Base-by-base conservation (phyloP, 345 rosid genomes). In the Salix purpurea region DNA sequence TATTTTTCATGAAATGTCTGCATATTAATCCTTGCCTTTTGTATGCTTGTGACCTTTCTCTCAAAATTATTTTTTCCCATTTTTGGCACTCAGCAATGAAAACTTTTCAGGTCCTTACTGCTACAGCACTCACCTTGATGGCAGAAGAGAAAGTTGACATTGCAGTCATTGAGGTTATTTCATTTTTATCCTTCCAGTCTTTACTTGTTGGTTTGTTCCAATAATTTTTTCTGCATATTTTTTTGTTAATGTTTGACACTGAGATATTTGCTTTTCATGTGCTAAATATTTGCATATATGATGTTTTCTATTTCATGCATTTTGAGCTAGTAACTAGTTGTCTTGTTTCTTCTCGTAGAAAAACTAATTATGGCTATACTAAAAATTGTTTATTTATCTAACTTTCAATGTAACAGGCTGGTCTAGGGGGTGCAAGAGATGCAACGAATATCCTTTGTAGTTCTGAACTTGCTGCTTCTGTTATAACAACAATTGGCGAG, bases 391-490 rank as follows among this genome's bases (percentile, higher is more conserved):
- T 60, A 60, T 60, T 10, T 60, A 2, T n/a, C 15, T 46, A 46
- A 12, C 15, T 32, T 81, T 74, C 28, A 36, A 58, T 69, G 39
- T 37, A 44, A 65, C 83, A 93, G 97, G 94, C 94, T 76, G 96
- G 97, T 30, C 84, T 95, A 67, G 98, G 99, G 18, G 99, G 99
- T 76, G 93, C 91, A 40, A 88, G 98, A 23, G 99, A 96, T 73
- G 98, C 98, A 39, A 96, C 99, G 0, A 93, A 96, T 73, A 66
- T 93, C 68, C 83, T 92, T 69, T 79, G 79, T 78, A 82, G 90
- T 73, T 78, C 91, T 46, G 89, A 74, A 74, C 94, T 96, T 76
- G 87, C 87, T 70, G 88, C 88, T 42, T 89, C 96, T 0, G 78
- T 96, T 62, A 91, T 96, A 84, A 96, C 99, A 58, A 90, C 91